A percentile compares a stretch with the other conserved stretches of the same genome.
Evolutionary conservation across 2,329 filamentous ascomycete species (phyloP).

Genomic region (Cercospora janseana): DNA sequence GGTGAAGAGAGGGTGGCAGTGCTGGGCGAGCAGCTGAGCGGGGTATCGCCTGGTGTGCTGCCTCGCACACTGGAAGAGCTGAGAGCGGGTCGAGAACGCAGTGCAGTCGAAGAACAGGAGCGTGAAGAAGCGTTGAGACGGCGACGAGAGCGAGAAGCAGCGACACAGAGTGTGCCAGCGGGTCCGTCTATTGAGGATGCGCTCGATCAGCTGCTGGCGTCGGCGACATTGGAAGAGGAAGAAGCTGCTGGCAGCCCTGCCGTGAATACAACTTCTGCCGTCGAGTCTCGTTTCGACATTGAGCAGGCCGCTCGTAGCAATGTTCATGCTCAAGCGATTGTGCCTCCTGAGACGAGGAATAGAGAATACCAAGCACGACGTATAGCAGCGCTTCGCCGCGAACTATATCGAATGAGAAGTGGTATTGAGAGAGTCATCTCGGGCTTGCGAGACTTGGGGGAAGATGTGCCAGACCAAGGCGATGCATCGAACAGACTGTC

Average conservation of each 20-base stretch:
- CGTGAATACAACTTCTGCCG: too few species aligned
- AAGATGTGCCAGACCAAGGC: constrained; percentile 36
- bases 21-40: constrained; percentile 48
- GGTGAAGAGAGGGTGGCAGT: constrained; percentile 47
- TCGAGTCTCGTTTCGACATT: too few species aligned
- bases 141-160: constrained; percentile 1
- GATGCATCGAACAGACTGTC: constrained; percentile 34
- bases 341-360: constrained; percentile 32
- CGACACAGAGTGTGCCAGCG: constrained; percentile 16
- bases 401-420: constrained; percentile 40
- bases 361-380: constrained; percentile 38
- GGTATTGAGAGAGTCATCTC: constrained; percentile 41
- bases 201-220: constrained; percentile 37
- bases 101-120: constrained; percentile 29
- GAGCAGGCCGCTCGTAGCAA: constrained; percentile 16
- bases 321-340: constrained; percentile 33
- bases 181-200: constrained; percentile 35
- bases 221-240: constrained; percentile 32
- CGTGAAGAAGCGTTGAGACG: constrained; percentile 12
- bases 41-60: constrained; percentile 49
- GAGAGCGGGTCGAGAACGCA: constrained; percentile 36
- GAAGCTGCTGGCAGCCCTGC: too few species aligned
- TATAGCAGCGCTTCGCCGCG: constrained; percentile 39
- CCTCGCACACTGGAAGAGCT: constrained; percentile 50
- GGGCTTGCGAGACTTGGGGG: constrained; percentile 39